Evolutionary conservation across 495 filamentous ascomycete species (phyloP).

Genomic region (Talaromyces thailandensis): DNA sequence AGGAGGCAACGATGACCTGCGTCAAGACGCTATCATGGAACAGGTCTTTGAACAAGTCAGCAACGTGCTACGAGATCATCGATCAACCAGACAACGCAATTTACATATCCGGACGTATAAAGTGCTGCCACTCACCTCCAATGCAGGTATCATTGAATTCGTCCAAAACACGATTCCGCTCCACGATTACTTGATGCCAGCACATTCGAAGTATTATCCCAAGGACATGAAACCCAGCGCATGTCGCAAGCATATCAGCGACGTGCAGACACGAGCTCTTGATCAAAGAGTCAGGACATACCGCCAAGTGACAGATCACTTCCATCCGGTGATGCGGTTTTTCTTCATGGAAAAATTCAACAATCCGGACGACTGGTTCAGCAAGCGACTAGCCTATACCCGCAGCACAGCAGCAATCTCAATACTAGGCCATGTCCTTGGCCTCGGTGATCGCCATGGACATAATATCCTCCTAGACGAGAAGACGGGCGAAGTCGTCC

Average conservation of each 20-base stretch:
- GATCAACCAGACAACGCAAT: constrained; percentile 77
- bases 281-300: constrained; percentile 67
- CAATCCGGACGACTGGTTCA: constrained; percentile 95
- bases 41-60: constrained; percentile 97
- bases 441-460: constrained; percentile 90
- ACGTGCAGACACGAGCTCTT: constrained; percentile 55
- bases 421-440: constrained; percentile 87
- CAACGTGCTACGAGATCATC: constrained; percentile 73
- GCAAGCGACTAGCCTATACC: constrained; percentile 76
- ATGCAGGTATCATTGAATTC: constrained; percentile 93
- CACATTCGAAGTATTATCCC: constrained; percentile 78
- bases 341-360: constrained; percentile 95
- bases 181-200: constrained; percentile 83
- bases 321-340: constrained; percentile 89
- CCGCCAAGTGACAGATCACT: constrained; percentile 63
- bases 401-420: constrained; percentile 89
- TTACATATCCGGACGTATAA: constrained; percentile 91
- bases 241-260: constrained; percentile 69
- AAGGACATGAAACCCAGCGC: constrained; percentile 65
- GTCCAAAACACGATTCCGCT: constrained; percentile 86
- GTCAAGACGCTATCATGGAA: constrained; percentile 99
- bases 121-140: constrained; percentile 75
- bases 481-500: constrained; percentile 84
- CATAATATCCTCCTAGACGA: constrained; percentile 95
- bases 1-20: constrained; percentile 86